Evolutionary conservation across 1,284 basidiomycete species (phyloP), one percentile per base, ranked within the genome.

Genomic region (Trichosporon sp.): DNA sequence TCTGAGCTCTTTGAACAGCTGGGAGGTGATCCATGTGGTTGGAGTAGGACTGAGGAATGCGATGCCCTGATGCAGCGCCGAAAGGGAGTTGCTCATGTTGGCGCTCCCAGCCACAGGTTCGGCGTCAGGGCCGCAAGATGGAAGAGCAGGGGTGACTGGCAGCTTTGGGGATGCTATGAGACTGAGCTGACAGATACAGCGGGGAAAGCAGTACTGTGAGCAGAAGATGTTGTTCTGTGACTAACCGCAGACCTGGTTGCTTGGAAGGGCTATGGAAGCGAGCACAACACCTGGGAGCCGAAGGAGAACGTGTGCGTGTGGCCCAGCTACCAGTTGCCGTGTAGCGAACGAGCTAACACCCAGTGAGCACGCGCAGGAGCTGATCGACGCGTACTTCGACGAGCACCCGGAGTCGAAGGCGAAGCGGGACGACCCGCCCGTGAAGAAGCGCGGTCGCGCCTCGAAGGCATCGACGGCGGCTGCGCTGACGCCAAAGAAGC

Each of bases 201-300:
- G 69, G 37, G 75, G 75, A n/a, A 73, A 72, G 54, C 72, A 67
- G 48, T 56, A 40, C 21, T 77, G 75, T 76, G 56, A 64, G 75
- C 67, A 16, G 12, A 31, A 16, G 31, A 16, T 4, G 54, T 46
- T 2, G 2, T 31, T 19, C 16, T 6, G 40, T n/a, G 32, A 21
- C 70, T 72, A n/a, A 71, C 35, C 7, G 5, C 65, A 83, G 82
- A 81, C 68, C 78, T 81, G n/a, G 82, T 84, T 7, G 74, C 80
- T 2, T 84, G 83, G 83, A 83, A 81, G 68, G 81, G 81, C 1
- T 84, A 84, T 68, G 82, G 81, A 35, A 76, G 81, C 0, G 82
- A 81, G 70, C 80, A 83, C 73, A 81, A 83, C 72, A 81, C 82
- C 7, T 84, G 82, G 82, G 83, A 83, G 65, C 79, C 80, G 0